Evolutionary conservation across 805 yeast genomes (phyloP).

Genomic region (Nakazawaea ishiwadae): DNA sequence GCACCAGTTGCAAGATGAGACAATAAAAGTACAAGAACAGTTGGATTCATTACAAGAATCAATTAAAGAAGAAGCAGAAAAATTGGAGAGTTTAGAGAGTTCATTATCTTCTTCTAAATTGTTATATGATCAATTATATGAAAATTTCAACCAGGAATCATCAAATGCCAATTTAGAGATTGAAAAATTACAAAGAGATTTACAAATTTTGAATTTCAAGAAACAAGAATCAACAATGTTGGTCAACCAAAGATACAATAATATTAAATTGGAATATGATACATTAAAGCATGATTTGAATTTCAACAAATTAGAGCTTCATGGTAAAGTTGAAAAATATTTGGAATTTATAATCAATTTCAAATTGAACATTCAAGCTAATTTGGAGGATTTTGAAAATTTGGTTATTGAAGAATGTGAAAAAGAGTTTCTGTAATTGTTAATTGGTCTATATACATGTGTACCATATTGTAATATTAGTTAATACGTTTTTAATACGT

Average conservation of each 20-base stretch:
- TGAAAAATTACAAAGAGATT: conserved; percentile 57
- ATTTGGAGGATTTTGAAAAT: conserved; percentile 55
- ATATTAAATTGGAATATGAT: conserved; percentile 48
- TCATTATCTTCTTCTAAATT: conserved; percentile 45
- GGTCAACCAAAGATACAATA: conserved; percentile 36
- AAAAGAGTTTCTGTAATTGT: conserved; percentile 16
- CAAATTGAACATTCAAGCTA: conserved; percentile 62
- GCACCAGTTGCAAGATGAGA: conserved; percentile 51
- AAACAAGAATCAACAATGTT: conserved; percentile 16
- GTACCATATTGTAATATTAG: no score
- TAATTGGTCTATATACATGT: background rate
- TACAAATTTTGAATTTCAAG: conserved; percentile 29
- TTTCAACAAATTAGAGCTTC: conserved; percentile 42
- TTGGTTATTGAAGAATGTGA: conserved; percentile 34
- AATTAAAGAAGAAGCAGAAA: conserved; percentile 52
- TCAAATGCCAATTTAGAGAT: conserved; percentile 56
- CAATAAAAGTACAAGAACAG: conserved; percentile 51
- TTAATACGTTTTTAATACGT: no score
- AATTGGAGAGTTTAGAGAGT: conserved; percentile 53
- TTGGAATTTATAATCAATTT: conserved; percentile 59
- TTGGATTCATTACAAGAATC: conserved; percentile 52
- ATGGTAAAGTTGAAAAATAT: conserved; percentile 49
- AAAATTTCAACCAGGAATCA: conserved; percentile 47
- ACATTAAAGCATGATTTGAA: conserved; percentile 42
- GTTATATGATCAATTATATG: conserved; percentile 51